Conservation (phyloP, 164 flowering plant species). For the Paratinospora sagittata region DNA sequence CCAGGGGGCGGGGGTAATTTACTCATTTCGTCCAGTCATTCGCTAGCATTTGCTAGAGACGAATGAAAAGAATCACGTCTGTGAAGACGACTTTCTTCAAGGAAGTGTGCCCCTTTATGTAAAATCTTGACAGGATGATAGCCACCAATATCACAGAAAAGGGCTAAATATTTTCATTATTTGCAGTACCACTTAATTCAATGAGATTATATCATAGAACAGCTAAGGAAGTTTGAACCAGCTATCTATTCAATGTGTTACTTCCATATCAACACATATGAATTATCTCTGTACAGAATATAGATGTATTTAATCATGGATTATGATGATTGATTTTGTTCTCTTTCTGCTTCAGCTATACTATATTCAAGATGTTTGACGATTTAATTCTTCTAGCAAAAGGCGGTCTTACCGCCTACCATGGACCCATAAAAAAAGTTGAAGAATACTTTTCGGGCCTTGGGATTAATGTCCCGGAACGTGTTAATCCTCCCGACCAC, state of each 20-base stretch:
- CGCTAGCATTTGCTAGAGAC: too few relatives aligned
- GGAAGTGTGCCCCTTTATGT: too few relatives aligned
- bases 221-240: neutral
- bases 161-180: neutral
- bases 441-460: constrained; percentile 85
- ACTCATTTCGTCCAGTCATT: too few relatives aligned
- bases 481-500: constrained; percentile 93
- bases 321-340: constrained; percentile 5
- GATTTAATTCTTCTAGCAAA: constrained; percentile 95
- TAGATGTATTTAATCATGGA: neutral
- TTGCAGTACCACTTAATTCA: neutral
- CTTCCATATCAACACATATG: neutral
- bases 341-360: constrained; percentile 54
- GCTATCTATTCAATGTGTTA: neutral
- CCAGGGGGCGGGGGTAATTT: too few relatives aligned
- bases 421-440: constrained; percentile 86
- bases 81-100: too few relatives aligned
- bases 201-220: neutral
- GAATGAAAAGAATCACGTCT: too few relatives aligned
- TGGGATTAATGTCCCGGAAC: constrained; percentile 84
- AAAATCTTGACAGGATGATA: too few relatives aligned
- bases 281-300: neutral
- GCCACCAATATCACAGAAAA: too few relatives aligned
- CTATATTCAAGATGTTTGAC: constrained; percentile 93
- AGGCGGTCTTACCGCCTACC: constrained; percentile 90